Percentiles rank a stretch among this genome's conserved stretches.
Conservation (phyloP, 2,329 filamentous ascomycete species). For the Aspergillus transmontanensis region DNA sequence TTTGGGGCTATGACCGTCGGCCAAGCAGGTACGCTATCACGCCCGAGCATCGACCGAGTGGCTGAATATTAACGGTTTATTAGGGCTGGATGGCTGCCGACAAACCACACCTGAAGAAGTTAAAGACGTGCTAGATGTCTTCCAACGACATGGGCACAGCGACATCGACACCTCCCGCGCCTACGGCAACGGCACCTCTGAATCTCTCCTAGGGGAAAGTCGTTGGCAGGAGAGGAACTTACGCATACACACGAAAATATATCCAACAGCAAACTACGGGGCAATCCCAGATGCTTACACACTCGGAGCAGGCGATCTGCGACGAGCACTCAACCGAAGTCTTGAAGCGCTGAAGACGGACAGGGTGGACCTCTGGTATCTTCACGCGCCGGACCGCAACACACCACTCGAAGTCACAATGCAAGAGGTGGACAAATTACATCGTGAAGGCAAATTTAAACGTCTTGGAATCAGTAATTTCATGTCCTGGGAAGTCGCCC, state of each 20-base stretch:
- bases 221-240: conserved; percentile 38
- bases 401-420: conserved; percentile 51
- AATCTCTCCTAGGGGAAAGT: conserved; percentile 42
- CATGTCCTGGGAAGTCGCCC: conserved; percentile 49
- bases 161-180: conserved; percentile 32
- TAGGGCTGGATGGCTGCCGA: background rate
- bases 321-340: conserved; percentile 35
- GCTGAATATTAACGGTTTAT: background rate
- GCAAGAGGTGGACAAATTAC: conserved; percentile 48
- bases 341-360: conserved; percentile 43
- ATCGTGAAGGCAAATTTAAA: conserved; percentile 49
- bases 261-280: conserved; percentile 23
- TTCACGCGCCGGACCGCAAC: conserved; percentile 53
- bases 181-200: conserved; percentile 29
- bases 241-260: conserved; percentile 49
- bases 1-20: conserved; percentile 12
- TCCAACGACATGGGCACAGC: conserved; percentile 28
- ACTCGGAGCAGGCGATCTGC: conserved; percentile 36
- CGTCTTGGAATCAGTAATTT: conserved; percentile 52
- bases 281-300: conserved; percentile 15
- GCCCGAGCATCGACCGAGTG: background rate
- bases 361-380: conserved; percentile 47
- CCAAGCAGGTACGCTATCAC: background rate
- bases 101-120: background rate
- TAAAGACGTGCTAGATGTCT: conserved; percentile 20